Conservation (phyloP, 164 flowering plant species). For the Macadamia tetraphylla region DNA sequence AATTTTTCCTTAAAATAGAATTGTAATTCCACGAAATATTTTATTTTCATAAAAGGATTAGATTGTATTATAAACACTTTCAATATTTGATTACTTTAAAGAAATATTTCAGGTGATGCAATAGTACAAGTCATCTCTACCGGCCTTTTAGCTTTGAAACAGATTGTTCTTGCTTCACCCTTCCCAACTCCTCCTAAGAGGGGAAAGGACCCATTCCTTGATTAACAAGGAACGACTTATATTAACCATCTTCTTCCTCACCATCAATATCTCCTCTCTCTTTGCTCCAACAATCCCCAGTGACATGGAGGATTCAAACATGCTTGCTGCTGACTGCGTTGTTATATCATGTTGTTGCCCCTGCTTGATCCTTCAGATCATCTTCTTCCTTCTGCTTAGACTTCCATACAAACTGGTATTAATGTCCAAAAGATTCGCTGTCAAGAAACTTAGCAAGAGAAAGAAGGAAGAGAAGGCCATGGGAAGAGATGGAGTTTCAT, state of each 20-base stretch:
- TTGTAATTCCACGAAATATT: too few relatives aligned
- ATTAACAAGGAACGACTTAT: slow-evolving; percentile 18
- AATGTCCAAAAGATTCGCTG: too few relatives aligned
- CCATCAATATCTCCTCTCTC: slow-evolving; percentile 6
- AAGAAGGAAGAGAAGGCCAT: slow-evolving; percentile 1
- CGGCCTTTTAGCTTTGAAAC: slow-evolving; percentile 12
- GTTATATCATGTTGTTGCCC: slow-evolving; percentile 71
- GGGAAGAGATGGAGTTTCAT: neutral
- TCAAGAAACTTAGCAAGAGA: too few relatives aligned
- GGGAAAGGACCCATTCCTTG: slow-evolving; percentile 28
- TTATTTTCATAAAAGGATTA: too few relatives aligned
- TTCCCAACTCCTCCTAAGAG: slow-evolving; percentile 25
- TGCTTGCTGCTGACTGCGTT: slow-evolving; percentile 54
- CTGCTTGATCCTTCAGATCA: slow-evolving; percentile 51
- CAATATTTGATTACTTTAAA: too few relatives aligned
- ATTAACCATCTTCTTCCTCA: slow-evolving; percentile 9
- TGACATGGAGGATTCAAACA: slow-evolving; percentile 60
- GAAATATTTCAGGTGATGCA: neutral
- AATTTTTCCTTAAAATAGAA: too few relatives aligned
- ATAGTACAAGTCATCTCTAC: slow-evolving; percentile 2
- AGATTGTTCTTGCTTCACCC: slow-evolving; percentile 37
- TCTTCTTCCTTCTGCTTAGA: slow-evolving; percentile 42
- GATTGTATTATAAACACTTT: too few relatives aligned
- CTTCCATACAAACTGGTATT: slow-evolving; percentile 33
- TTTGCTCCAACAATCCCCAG: neutral